Percentiles rank a stretch among this genome's conserved stretches.
Conservation (phyloP, 331 rosid genomes). For the Quercus phellos region DNA sequence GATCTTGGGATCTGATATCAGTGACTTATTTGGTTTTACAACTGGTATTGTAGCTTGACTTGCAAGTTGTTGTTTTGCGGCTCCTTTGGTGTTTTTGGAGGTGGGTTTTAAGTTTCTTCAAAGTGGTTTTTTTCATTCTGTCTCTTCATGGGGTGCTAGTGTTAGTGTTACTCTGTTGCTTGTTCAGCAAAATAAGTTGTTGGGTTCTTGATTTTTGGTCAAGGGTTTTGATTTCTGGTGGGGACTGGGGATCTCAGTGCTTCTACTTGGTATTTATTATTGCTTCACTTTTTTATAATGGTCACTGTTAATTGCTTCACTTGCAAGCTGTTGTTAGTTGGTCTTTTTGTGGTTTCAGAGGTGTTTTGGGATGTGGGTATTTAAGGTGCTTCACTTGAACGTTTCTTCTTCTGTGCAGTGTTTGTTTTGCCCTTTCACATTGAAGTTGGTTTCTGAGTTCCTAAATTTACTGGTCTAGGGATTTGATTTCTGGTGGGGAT, state of each 20-base stretch:
- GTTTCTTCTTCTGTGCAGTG: constrained; percentile 30
- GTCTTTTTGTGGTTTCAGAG: constrained; percentile 36
- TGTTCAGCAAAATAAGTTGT: constrained; percentile 20
- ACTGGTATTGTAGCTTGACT: not conserved
- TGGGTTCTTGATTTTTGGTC: constrained; percentile 28
- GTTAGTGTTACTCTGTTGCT: not conserved
- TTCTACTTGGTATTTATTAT: constrained; percentile 33
- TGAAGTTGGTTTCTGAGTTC: constrained; percentile 6
- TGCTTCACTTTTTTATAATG: constrained; percentile 33
- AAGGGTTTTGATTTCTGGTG: constrained; percentile 37
- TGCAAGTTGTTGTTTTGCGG: not conserved
- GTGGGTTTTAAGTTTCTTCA: constrained; percentile 12
- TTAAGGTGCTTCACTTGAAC: constrained; percentile 2
- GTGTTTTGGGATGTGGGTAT: constrained; percentile 34
- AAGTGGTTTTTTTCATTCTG: not conserved
- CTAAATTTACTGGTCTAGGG: not conserved
- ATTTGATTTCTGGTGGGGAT: constrained; percentile 33
- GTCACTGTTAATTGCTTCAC: constrained; percentile 46
- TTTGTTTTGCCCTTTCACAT: constrained; percentile 10
- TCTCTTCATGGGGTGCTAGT: constrained; percentile 13
- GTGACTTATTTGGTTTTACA: not conserved
- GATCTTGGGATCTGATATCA: not conserved
- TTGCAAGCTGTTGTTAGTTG: constrained; percentile 50
- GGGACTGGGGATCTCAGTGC: constrained; percentile 45
- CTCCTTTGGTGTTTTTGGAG: not conserved